phyloP scores from a whole-genome alignment of 78 protist genomes.

The Neovahlkampfia damariscottae region DNA sequence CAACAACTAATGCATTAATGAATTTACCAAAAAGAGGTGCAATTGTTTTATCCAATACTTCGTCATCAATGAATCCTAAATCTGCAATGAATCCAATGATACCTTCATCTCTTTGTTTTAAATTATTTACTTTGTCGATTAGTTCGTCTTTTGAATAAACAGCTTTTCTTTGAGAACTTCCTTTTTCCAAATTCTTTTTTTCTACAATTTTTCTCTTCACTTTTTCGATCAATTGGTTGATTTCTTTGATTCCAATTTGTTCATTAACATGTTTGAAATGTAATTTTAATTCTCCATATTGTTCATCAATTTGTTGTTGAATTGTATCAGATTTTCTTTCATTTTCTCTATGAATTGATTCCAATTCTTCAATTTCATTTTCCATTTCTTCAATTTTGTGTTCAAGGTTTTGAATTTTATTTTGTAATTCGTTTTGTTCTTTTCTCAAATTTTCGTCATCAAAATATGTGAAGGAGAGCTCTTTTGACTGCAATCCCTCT shows the following conservation, averaged over 20 bases:
- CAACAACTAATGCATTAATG: conserved; percentile 16
- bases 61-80: conserved; percentile 8
- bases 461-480: too few species aligned
- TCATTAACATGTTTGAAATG: not conserved
- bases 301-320: not conserved
- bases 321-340: not conserved
- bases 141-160: not conserved
- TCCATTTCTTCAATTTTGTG: not conserved
- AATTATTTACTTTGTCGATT: not conserved
- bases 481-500: too few species aligned
- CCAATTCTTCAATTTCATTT: not conserved
- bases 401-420: not conserved
- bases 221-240: not conserved
- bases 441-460: not conserved
- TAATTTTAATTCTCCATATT: not conserved
- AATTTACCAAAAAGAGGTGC: not conserved
- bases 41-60: not conserved
- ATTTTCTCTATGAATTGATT: not conserved
- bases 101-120: not conserved
- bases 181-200: not conserved
- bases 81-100: conserved; percentile 18
- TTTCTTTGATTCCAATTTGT: not conserved
- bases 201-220: not conserved
- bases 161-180: not conserved
- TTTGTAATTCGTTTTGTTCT: not conserved